A percentile compares a stretch with the other conserved stretches of the same genome.
Conservation (phyloP, 768 basidiomycete species). For the Agrocybe praecox region DNA sequence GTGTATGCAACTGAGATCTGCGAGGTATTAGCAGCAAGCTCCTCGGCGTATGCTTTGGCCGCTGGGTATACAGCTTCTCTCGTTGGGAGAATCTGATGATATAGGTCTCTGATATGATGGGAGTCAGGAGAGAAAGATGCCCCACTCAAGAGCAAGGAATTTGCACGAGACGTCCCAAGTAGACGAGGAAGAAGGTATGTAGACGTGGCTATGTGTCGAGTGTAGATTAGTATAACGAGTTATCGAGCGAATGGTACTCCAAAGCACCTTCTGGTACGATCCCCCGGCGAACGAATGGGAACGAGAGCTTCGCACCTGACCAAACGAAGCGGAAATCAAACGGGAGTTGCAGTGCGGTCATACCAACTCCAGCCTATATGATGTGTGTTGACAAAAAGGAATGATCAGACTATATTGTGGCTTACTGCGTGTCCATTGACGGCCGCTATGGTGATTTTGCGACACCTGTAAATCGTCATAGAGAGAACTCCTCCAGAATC, state of each 20-base stretch:
- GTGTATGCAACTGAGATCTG: conserved; percentile 51
- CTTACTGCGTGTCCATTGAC: conserved; percentile 53
- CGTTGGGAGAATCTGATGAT: conserved; percentile 46
- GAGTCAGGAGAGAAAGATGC: conserved; percentile 47
- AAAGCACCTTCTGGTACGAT: conserved; percentile 31
- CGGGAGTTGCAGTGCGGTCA: conserved; percentile 51
- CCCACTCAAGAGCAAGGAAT: conserved; percentile 50
- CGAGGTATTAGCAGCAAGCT: conserved; percentile 54
- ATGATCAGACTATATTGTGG: neutral
- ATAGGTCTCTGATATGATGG: conserved; percentile 43
- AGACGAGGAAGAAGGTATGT: conserved; percentile 55
- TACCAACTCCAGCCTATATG: conserved; percentile 45
- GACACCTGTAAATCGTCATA: conserved; percentile 50
- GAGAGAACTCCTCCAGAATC: conserved; percentile 50
- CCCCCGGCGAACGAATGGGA: conserved; percentile 53
- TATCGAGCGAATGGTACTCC: neutral
- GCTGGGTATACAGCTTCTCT: conserved; percentile 57
- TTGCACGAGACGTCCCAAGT: conserved; percentile 54
- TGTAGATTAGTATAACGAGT: neutral
- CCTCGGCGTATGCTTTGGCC: conserved; percentile 52
- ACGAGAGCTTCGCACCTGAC: conserved; percentile 48
- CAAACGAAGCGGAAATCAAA: conserved; percentile 56
- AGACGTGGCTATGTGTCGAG: conserved; percentile 21
- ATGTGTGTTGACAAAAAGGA: neutral
- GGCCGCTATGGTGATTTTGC: conserved; percentile 56